A percentile compares a stretch with the other conserved stretches of the same genome.
Evolutionary conservation across 805 yeast species (phyloP).

Genomic region (Starmerella asiatica): DNA sequence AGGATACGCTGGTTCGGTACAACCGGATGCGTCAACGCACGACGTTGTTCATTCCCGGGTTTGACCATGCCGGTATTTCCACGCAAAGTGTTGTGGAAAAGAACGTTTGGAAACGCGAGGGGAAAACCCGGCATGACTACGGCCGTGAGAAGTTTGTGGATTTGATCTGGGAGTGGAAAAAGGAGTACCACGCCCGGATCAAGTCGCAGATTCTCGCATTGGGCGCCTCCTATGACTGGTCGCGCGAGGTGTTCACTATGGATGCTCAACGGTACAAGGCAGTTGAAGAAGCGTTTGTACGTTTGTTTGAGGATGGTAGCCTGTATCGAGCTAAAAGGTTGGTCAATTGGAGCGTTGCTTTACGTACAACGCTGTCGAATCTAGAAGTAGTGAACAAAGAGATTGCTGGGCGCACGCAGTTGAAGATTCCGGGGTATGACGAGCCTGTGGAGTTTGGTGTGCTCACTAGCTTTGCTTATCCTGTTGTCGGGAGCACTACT

Average conservation of each 20-base stretch:
- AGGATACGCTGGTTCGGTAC: slow-evolving; percentile 83
- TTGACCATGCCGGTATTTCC: slow-evolving; percentile 98
- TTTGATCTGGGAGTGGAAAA: slow-evolving; percentile 98
- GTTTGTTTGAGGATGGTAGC: slow-evolving; percentile 84
- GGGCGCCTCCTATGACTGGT: slow-evolving; percentile 97
- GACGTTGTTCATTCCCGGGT: slow-evolving; percentile 84
- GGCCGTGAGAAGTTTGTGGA: slow-evolving; percentile 83
- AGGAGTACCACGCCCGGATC: slow-evolving; percentile 76
- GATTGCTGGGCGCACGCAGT: slow-evolving; percentile 62
- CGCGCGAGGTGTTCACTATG: slow-evolving; percentile 84
- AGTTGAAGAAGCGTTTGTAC: slow-evolving; percentile 82
- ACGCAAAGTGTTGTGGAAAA: slow-evolving; percentile 98
- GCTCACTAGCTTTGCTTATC: slow-evolving; percentile 87
- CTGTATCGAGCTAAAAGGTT: slow-evolving; percentile 87
- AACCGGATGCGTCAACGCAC: slow-evolving; percentile 97
- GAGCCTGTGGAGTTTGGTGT: slow-evolving; percentile 92
- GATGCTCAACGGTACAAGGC: slow-evolving; percentile 64
- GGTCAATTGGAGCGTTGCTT: slow-evolving; percentile 90
- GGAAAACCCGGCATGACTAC: slow-evolving; percentile 83
- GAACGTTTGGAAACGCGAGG: slow-evolving; percentile 76
- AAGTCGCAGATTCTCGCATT: slow-evolving; percentile 69
- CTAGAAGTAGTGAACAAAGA: slow-evolving; percentile 92
- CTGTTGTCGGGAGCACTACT: slow-evolving; percentile 67
- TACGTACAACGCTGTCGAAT: slow-evolving; percentile 91
- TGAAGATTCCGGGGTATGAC: slow-evolving; percentile 82